Percentiles rank a stretch among this genome's conserved stretches.
Evolutionary conservation across 2,329 filamentous ascomycete species (phyloP).

Genomic region (Botrytis galanthina): DNA sequence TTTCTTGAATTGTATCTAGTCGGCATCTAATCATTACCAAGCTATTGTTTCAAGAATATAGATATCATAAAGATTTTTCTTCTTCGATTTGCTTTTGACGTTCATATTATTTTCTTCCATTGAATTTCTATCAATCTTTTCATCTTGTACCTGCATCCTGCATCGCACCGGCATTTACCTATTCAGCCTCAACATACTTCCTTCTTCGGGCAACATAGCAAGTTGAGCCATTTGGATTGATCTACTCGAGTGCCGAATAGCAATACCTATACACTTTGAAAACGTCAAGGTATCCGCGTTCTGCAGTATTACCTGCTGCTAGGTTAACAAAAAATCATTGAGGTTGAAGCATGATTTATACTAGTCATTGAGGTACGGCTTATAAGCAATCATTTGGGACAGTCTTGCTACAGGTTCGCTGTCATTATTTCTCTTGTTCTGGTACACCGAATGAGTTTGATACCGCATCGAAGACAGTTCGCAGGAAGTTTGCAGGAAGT

Average conservation of each 20-base stretch:
- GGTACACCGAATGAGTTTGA: background rate
- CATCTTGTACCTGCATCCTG: slow-evolving; percentile 10
- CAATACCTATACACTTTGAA: background rate
- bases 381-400: background rate
- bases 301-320: background rate
- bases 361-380: background rate
- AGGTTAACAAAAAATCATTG: background rate
- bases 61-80: background rate
- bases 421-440: background rate
- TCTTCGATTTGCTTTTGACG: background rate
- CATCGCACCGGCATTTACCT: background rate
- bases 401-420: background rate
- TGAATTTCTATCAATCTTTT: background rate
- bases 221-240: background rate
- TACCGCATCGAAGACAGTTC: background rate
- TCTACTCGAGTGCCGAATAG: background rate
- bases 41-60: background rate
- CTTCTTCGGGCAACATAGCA: background rate
- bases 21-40: background rate
- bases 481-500: background rate
- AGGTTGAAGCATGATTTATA: background rate
- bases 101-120: background rate
- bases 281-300: background rate
- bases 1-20: background rate
- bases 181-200: background rate